phyloP scores from a whole-genome alignment of 1,284 basidiomycete species.

The Rhodofomes roseus region DNA sequence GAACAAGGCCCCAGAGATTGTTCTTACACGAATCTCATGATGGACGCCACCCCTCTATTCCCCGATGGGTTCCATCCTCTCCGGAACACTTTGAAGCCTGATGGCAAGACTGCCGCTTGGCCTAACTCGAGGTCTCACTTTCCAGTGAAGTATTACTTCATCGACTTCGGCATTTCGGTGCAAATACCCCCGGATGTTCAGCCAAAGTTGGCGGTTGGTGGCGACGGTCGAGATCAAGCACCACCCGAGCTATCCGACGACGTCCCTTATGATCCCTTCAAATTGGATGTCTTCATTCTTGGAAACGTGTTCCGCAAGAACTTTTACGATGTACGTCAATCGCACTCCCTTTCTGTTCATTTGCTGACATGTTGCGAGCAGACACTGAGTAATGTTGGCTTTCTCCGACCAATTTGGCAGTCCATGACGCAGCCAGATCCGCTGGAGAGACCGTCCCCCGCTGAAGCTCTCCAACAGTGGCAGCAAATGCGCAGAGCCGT shows the following conservation, averaged over 20 bases:
- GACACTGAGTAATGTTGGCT: slow-evolving; percentile 11
- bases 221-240: slow-evolving; percentile 18
- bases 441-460: slow-evolving; percentile 12
- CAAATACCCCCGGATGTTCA: slow-evolving; percentile 8
- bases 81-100: not conserved
- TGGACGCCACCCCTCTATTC: slow-evolving; percentile 23
- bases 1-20: slow-evolving; percentile 16
- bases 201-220: slow-evolving; percentile 12
- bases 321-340: slow-evolving; percentile 7
- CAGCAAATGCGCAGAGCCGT: not conserved
- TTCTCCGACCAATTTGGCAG: slow-evolving; percentile 15
- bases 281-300: slow-evolving; percentile 26
- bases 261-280: slow-evolving; percentile 30
- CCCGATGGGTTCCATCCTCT: slow-evolving; percentile 26
- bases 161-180: slow-evolving; percentile 24
- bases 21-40: slow-evolving; percentile 21
- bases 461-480: slow-evolving; percentile 7
- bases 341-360: too few relatives aligned
- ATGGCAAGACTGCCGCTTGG: slow-evolving; percentile 2
- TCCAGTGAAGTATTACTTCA: slow-evolving; percentile 20
- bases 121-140: slow-evolving; percentile 4
- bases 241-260: slow-evolving; percentile 24
- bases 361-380: not conserved
- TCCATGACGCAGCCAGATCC: slow-evolving; percentile 19
- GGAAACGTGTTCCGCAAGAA: slow-evolving; percentile 19